Evolutionary conservation across 1,284 basidiomycete genomes (phyloP), one percentile per base, ranked within the genome.

Genomic region (Malassezia nana): DNA sequence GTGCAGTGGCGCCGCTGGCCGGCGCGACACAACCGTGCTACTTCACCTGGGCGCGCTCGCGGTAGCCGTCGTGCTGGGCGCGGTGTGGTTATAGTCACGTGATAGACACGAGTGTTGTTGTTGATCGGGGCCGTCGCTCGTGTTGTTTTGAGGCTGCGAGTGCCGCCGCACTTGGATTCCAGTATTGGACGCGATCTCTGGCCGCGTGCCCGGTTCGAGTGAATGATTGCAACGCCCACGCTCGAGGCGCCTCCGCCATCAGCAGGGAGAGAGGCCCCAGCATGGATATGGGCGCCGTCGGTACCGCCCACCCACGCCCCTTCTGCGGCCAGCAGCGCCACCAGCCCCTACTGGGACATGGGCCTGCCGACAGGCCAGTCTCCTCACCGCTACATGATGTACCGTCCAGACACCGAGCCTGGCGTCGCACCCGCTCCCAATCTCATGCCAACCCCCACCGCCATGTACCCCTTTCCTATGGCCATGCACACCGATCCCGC

Each of bases 311-410:
- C 25, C 28, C 24, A 45, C n/a, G 29, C 18, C 6, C 12, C 28
- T 28, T 30, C 45, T 4, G 31, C 45, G 18, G 8, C 45, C 20
- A 30, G 45, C 18, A 20, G 45, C 3, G 45, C 20, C 2, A 20
- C 48, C 16, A 13, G 45, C 5, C 38, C 40, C 15, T 50, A 50
- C 28, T 55, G 53, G 53, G 53, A 55, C 16, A 46, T 47, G 52
- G 6, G 16, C 13, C 7, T 46, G 9, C 33, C 47, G 35, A 20
- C 31, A n/a, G 38, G 46, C 16, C 41, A 43, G 33, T 55, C 53
- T 20, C 53, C 53, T 6, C 44, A 42, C 1, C 53, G 53, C 5
- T 55, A 50, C 32, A 44, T 49, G 40, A 44, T 55, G 31, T 55
- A 45, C 39, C 53, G 53, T 26, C n/a, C 28, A 1, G 53, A 50